Conservation (phyloP, 768 basidiomycete species). For the Amanita fuliginea region DNA sequence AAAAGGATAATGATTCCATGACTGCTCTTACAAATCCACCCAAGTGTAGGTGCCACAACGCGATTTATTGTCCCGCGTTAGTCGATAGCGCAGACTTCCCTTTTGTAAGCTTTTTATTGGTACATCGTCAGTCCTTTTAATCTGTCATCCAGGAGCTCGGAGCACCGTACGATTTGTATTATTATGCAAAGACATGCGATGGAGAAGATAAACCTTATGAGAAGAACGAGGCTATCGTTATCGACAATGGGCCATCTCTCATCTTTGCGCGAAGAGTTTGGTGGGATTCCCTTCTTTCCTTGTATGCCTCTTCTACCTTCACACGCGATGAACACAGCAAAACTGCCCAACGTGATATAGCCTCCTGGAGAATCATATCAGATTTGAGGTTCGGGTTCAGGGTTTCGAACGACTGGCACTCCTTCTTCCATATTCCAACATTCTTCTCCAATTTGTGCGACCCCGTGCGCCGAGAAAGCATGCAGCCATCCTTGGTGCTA, state of each 20-base stretch:
- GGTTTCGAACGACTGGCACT: constrained; percentile 59
- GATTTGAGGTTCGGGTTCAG: constrained; percentile 60
- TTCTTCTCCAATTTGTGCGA: constrained; percentile 55
- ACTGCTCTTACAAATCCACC: too few relatives aligned
- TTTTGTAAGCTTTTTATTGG: background rate
- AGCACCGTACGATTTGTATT: background rate
- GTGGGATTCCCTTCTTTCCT: constrained; percentile 62
- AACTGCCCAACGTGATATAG: constrained; percentile 32
- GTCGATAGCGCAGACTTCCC: background rate
- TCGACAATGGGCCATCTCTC: constrained; percentile 49
- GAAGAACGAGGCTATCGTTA: constrained; percentile 15
- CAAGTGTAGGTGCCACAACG: background rate
- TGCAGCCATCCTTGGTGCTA: constrained; percentile 61
- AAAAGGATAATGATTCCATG: too few relatives aligned
- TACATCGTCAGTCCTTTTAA: too few relatives aligned
- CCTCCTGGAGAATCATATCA: constrained; percentile 31
- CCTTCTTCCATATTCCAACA: constrained; percentile 60
- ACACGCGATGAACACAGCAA: constrained; percentile 22
- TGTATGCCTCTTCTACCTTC: constrained; percentile 35
- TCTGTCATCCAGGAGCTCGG: background rate
- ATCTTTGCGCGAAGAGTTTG: constrained; percentile 62
- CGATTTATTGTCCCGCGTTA: background rate
- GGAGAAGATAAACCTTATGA: constrained; percentile 14
- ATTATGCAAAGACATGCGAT: constrained; percentile 19
- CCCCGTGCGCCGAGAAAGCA: constrained; percentile 34